Base-by-base conservation (phyloP, 768 basidiomycete species). In the Lactarius sp. region DNA sequence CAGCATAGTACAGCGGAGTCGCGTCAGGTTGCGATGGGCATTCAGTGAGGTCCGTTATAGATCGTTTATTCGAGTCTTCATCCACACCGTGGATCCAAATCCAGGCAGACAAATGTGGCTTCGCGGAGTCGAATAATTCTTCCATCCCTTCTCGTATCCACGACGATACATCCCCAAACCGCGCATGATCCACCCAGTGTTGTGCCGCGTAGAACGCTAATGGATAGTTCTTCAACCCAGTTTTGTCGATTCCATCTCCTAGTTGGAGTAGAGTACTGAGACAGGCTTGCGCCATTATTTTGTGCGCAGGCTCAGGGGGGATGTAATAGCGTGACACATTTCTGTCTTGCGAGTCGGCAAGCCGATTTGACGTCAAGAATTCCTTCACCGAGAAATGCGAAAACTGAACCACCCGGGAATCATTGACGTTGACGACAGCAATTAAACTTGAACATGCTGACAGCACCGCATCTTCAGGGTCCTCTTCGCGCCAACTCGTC, bases 1-100 rank as follows among this genome's bases (percentile, higher is more conserved):
- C 46, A 12, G 56, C 56, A 31, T 57, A 57, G 46, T 57, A 57
- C 46, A 57, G n/a, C 14, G 46, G 46, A 20, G 46, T 9, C 10
- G 34, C 34, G 1, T 6, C 14, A 9, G 10, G 44, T 36, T 6
- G 14, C 39, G 44, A 16, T 6, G 44, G 56, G 1, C 8, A 12
- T 5, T 12, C 5, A 10, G 9, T n/a, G n/a, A 36, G 12, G 22
- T 37, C 14, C 12, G 20, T 12, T 6, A 37, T 56, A 12, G 56
- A 20, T 8, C 1, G 10, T 44, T 5, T 33, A 6, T 22, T 14
- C 8, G 18, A 13, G 3, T 6, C 56, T 10, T 27, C 14, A 10
- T 57, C 56, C 1, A 57, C 9, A 10, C 37, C 20, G 14, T 49
- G 13, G 2, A 49, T 57, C 34, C 56, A 37, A 37, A 49, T 36